Base-by-base conservation (phyloP, 805 yeast genomes). In the Yamadazyma endophytica region DNA sequence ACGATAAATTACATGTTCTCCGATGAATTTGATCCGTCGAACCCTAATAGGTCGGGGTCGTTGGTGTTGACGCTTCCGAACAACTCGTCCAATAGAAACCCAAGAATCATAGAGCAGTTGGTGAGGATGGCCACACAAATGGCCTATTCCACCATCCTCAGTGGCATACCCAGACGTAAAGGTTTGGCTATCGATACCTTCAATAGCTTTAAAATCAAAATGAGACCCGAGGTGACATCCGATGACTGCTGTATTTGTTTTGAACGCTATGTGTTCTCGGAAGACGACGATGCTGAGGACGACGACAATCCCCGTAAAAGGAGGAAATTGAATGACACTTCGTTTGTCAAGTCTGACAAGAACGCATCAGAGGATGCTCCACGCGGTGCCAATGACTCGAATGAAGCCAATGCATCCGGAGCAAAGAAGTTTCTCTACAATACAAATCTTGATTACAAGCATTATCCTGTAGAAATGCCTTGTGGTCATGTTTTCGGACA, bases 401-500 rank as follows among this genome's bases (percentile, higher is more conserved):
- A 13, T 21, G 30, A 13, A 6, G 13, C 35, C 17, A 14, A 24
- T 24, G 5, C 37, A 9, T 11, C 33, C 12, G 15, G 21, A 4
- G 11, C 31, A 4, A 13, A 21, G 13, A 33, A 33, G 48, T 34
- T 31, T 39, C 40, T 13, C 48, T 50, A 9, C 31, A 43, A 19
- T 48, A 40, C 33, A 33, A 39, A 19, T 5, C 11, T 15, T 5
- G 46, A 41, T n/a, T 38, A 24, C 17, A 36, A 42, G 13, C 97
- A 92, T 52, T 54, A 69, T 4, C 82, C 96, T 0, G 67, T 83
- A 1, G 62, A 71, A 36, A 66, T 90, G 72, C 92, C 95, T 0
- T 90, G 98, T 55, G 77, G 77, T 6, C 98, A 90, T 50, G 51
- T 78, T 0, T 90, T 92, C 64, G 97, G 98, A 5, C 70, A 79